These are phyloP conservation scores for Graphilbum ipis-grandicollis DNA, from an alignment of 2,329 filamentous ascomycete species.

Conservation along the genomic window DNA sequence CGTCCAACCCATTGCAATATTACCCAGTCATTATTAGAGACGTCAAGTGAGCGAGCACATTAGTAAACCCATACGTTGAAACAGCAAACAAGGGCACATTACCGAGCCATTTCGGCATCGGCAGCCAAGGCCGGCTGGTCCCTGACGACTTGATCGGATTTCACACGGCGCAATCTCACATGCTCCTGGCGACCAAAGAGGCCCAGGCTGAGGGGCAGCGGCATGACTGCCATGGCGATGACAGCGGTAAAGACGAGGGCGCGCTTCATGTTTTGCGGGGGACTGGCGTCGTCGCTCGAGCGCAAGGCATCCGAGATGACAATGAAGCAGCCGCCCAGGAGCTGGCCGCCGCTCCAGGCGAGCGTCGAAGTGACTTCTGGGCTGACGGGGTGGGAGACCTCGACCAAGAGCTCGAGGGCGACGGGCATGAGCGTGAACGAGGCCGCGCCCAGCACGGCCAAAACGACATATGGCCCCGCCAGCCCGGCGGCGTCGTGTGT, in stretches of 20 bases:
- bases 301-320: constrained; percentile 63
- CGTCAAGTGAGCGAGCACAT: too few species aligned
- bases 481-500: constrained; percentile 32
- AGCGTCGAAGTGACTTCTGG: constrained; percentile 74
- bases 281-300: constrained; percentile 29
- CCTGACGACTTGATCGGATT: constrained; percentile 17
- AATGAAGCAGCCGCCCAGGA: constrained; percentile 73
- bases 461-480: constrained; percentile 56
- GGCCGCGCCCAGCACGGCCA: constrained; percentile 60
- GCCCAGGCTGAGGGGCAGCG: constrained; percentile 52
- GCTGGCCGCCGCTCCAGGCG: constrained; percentile 74
- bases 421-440: constrained; percentile 71
- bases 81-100: too few species aligned
- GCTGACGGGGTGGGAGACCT: constrained; percentile 71
- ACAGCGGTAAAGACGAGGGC: constrained; percentile 68
- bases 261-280: constrained; percentile 55
- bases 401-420: constrained; percentile 70
- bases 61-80: too few species aligned
- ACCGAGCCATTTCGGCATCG: not conserved
- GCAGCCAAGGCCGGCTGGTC: not conserved
- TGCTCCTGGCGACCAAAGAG: constrained; percentile 44
- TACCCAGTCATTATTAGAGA: too few species aligned
- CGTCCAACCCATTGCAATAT: too few species aligned
- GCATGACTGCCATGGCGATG: constrained; percentile 44
- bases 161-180: constrained; percentile 31